Percentiles rank a stretch among this genome's conserved stretches.
Conservation (phyloP, 371 early-diverging fungal genomes). For the Nosema muscidifuracis region DNA sequence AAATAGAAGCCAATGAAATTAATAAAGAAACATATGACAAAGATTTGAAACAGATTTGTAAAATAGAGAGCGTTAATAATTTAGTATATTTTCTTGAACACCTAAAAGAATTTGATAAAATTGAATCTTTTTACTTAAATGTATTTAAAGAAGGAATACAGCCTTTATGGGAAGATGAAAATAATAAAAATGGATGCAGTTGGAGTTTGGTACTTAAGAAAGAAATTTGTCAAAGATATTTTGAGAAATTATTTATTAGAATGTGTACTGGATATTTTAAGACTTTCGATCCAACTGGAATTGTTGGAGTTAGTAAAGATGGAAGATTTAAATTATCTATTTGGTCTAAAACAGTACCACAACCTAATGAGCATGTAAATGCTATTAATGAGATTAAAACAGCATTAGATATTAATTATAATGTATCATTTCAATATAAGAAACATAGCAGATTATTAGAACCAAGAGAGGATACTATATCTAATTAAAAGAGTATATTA, state of each 20-base stretch:
- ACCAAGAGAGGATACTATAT: neutral
- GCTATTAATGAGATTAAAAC: conserved; percentile 56
- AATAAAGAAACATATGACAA: conserved; percentile 42
- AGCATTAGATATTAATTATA: conserved; percentile 49
- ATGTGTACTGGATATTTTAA: conserved; percentile 46
- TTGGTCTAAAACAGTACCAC: conserved; percentile 56
- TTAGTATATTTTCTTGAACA: conserved; percentile 39
- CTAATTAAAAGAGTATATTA: neutral
- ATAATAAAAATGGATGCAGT: conserved; percentile 61
- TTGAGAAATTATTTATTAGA: conserved; percentile 56
- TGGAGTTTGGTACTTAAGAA: conserved; percentile 57
- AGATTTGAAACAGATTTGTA: conserved; percentile 48
- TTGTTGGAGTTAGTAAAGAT: conserved; percentile 55
- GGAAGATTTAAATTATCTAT: conserved; percentile 55
- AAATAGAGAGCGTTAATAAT: conserved; percentile 32
- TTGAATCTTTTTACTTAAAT: conserved; percentile 53
- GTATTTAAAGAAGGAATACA: conserved; percentile 61
- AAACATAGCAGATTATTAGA: conserved; percentile 42
- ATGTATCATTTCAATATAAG: conserved; percentile 56
- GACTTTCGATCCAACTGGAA: conserved; percentile 58
- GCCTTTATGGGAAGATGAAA: conserved; percentile 63
- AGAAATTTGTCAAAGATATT: conserved; percentile 51
- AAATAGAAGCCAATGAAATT: conserved; percentile 16
- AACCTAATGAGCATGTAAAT: conserved; percentile 14
- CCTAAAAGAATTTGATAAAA: conserved; percentile 34